Evolutionary conservation across 2,329 filamentous ascomycete genomes (phyloP).

Genomic region (Clonostachys rosea): DNA sequence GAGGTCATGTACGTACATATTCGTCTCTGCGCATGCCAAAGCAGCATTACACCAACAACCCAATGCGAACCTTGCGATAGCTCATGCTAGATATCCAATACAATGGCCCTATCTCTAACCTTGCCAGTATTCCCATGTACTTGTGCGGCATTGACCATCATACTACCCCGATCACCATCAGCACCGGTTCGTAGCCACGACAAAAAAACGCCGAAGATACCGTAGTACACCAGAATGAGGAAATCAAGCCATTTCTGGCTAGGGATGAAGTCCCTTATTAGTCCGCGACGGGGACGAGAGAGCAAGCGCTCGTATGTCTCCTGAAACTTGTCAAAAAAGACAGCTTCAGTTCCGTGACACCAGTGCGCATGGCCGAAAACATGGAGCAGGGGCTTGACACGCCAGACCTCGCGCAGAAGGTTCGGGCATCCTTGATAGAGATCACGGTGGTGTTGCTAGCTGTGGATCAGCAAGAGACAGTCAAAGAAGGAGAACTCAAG

Average conservation of each 20-base stretch:
- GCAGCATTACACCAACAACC: too few relatives aligned
- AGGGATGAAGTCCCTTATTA: slow-evolving; percentile 38
- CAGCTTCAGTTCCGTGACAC: slow-evolving; percentile 63
- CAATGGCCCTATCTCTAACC: slow-evolving; percentile 31
- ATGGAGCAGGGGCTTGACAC: slow-evolving; percentile 69
- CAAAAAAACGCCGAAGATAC: slow-evolving; percentile 43
- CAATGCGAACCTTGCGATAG: too few relatives aligned
- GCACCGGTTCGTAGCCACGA: slow-evolving; percentile 52
- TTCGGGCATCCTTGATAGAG: slow-evolving; percentile 66
- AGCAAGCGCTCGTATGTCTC: slow-evolving; percentile 64
- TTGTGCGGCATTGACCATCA: slow-evolving; percentile 55
- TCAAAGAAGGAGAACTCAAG: background rate
- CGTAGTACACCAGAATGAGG: slow-evolving; percentile 37
- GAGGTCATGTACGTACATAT: too few relatives aligned
- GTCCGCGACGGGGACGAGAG: slow-evolving; percentile 32
- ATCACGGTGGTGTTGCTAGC: slow-evolving; percentile 62
- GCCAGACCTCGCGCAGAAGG: slow-evolving; percentile 68
- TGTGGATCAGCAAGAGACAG: background rate
- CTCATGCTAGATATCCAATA: slow-evolving; percentile 16
- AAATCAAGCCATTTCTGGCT: slow-evolving; percentile 40
- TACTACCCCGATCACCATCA: slow-evolving; percentile 38
- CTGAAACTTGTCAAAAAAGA: slow-evolving; percentile 74
- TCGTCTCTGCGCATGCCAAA: too few relatives aligned
- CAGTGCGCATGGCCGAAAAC: slow-evolving; percentile 85
- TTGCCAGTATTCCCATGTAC: slow-evolving; percentile 48